Base-by-base conservation (phyloP, 2,329 filamentous ascomycete species). In the Amylocarpus encephaloides region DNA sequence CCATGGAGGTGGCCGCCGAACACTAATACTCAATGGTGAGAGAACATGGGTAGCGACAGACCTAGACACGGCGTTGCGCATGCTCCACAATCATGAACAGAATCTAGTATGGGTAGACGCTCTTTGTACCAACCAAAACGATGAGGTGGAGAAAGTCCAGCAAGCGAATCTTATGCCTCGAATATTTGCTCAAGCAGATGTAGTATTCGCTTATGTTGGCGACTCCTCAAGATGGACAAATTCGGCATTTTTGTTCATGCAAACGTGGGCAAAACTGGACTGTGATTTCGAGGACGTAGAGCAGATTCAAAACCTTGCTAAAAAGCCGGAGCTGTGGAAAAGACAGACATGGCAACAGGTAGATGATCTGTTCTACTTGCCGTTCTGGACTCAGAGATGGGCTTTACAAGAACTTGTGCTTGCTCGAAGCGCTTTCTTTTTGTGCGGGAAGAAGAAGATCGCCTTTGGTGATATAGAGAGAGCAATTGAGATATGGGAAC, bases 51-150 rank as follows among this genome's bases (percentile, higher is more conserved):
- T 55, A 30, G 46, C 53, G n/a, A 44, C 18, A 35, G 47, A 53
- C 33, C 15, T 55, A 22, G 50, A 48, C 16, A 19, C 47, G n/a
- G 53, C 53, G 9, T 32, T 55, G 6, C 43, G 45, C 26, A 15
- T 43, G 6, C 46, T 55, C 10, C 45, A 47, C 11, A 16, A 38
- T 3, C 33, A 51, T 11, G 45, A 46, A 11, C 38, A 46, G 15
- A 26, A 47, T n/a, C 9, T 32, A 5, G 35, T 52, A 6, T 55
- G 53, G 53, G 46, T 55, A 10, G 50, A 53, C 43, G 48, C 42
- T 2, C 29, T 55, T 11, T 55, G 53, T 39, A 52, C 53, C 36
- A 53, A 55, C 19, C 53, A 53, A n/a, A 34, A 42, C 2, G 50
- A 55, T 16, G 43, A 39, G 22, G 18, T 16, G 11, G 50, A 55